These are phyloP conservation scores for Ochromonadaceae sp. DNA, from an alignment of 352 stramenopile genomes.

Conservation along the genomic window DNA sequence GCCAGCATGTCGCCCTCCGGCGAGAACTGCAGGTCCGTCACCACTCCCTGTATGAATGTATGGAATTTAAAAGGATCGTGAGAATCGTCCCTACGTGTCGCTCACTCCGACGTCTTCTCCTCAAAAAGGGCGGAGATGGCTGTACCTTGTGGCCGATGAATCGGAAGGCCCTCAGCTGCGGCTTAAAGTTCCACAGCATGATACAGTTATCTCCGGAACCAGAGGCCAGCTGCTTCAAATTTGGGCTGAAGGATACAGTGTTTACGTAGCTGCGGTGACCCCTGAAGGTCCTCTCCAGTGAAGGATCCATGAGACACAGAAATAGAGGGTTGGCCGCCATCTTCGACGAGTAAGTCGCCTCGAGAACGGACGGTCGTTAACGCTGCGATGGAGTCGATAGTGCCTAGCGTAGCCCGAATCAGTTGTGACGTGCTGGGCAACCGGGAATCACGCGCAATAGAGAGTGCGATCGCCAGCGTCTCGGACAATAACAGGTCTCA, in stretches of 20 bases:
- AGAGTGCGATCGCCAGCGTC: no score
- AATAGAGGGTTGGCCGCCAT: no score
- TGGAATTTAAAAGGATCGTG: conserved; percentile 14
- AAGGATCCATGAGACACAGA: conserved; percentile 33
- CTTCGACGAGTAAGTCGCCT: no score
- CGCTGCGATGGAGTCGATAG: no score
- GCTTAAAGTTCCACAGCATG: conserved; percentile 77
- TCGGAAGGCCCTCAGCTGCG: conserved; percentile 48
- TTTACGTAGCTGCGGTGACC: conserved; percentile 51
- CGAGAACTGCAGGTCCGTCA: conserved; percentile 47
- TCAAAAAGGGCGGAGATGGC: neutral
- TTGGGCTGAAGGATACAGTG: conserved; percentile 57
- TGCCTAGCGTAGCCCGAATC: no score
- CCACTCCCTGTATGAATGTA: conserved; percentile 35
- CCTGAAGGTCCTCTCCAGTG: conserved; percentile 63
- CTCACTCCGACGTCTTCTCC: neutral
- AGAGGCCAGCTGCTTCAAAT: conserved; percentile 60
- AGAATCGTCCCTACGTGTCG: conserved; percentile 10
- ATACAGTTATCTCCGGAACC: conserved; percentile 50
- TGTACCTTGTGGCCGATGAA: conserved; percentile 52
- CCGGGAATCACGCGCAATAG: no score
- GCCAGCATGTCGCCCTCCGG: conserved; percentile 56
- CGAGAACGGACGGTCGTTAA: no score
- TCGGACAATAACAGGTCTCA: no score
- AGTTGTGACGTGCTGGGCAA: no score